Evolutionary conservation across 345 rosid species (phyloP), one percentile per base, ranked within the genome.

Genomic region (Boechera retrofracta): DNA sequence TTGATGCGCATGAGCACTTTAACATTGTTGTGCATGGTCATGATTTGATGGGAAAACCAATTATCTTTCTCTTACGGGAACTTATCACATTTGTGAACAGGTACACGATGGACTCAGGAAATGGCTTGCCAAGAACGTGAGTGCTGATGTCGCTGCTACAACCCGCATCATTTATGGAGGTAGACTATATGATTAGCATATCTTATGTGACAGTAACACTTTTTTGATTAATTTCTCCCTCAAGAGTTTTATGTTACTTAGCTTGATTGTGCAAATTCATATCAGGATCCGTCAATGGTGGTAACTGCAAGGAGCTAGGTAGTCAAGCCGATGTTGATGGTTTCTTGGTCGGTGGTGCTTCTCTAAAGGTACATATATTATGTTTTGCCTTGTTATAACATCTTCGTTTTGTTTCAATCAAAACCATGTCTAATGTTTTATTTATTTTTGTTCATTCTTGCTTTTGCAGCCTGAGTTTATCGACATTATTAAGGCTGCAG

Each of bases 81-180:
- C 42, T 47, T 57, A 18, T 41, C 42, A 55, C 56, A n/a, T 75
- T 29, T 29, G 41, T 75, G 39, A 64, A 64, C 42, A 91, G 98
- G 93, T 94, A 12, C 98, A 94, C 54, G 82, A 11, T 81, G 97
- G 85, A 74, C 76, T 91, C 66, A 90, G 98, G 86, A 89, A 94
- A 75, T 94, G 98, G 98, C 89, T 91, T 55, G 83, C 85, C 1
- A 82, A 69, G 58, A 91, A 90, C 41, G 81, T 80, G 69, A 89
- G 90, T 68, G 82, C 81, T 29, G 91, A 90, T 74, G 88, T 90
- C 28, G 95, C 97, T 70, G 87, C 86, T 67, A 69, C 93, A 44
- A 88, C 87, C 73, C 85, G 97, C 45, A 94, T 92, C 57, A 92
- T 94, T 51, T 92, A 90, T 58, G 97, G 98, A 92, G 98, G 98